Percentiles rank a stretch among this genome's conserved stretches.
These are phyloP conservation scores for Fragaria iinumae DNA, from an alignment of 306 rosid genomes.

Conservation along the genomic window DNA sequence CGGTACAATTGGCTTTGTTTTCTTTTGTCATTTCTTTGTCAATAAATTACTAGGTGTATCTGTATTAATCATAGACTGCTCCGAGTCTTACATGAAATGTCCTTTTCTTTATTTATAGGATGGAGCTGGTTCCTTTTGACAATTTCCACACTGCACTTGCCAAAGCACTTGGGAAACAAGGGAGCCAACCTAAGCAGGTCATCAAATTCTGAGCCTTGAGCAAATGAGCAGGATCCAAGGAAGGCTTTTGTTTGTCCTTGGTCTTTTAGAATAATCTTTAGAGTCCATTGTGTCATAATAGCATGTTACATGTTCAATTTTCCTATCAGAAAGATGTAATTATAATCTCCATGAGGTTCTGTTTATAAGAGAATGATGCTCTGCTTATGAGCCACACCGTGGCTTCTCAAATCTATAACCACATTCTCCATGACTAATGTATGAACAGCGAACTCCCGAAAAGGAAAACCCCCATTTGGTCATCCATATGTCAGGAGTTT, in stretches of 20 bases:
- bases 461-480: not conserved
- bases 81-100: not conserved
- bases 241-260: not conserved
- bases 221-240: not conserved
- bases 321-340: not conserved
- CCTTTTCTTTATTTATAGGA: conserved; percentile 40
- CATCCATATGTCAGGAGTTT: not conserved
- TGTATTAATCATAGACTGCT: not conserved
- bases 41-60: not conserved
- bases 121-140: conserved; percentile 75
- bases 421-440: not conserved
- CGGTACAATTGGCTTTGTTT: not conserved
- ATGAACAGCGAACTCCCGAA: not conserved
- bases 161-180: conserved; percentile 81
- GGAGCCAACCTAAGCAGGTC: conserved; percentile 96
- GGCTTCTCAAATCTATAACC: not conserved
- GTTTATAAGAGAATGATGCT: not conserved
- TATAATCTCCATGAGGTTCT: not conserved
- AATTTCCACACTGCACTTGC: conserved; percentile 65
- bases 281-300: not conserved
- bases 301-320: not conserved
- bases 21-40: not conserved
- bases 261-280: not conserved
- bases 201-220: conserved; percentile 50
- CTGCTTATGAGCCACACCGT: not conserved